phyloP scores from a whole-genome alignment of 73 alveolate species.

The Paramecium sexaurelia region DNA sequence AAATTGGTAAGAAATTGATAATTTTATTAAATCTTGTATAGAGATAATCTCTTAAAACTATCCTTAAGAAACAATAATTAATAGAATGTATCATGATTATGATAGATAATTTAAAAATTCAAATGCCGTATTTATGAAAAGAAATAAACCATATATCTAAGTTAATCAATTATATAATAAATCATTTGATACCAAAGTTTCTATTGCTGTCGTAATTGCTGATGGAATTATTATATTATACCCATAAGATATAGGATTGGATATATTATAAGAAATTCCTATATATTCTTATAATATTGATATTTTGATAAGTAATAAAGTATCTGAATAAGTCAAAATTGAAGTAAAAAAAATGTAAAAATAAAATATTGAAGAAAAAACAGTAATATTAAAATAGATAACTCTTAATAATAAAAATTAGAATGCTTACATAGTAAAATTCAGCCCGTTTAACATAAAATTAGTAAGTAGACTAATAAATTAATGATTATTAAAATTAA shows the following conservation, averaged over 20 bases:
- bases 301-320: background rate
- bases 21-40: background rate
- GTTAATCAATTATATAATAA: background rate
- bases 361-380: background rate
- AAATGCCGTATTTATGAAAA: background rate
- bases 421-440: background rate
- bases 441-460: background rate
- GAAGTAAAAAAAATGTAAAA: background rate
- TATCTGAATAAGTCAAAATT: background rate
- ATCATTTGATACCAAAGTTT: background rate
- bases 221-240: slow-evolving; percentile 3
- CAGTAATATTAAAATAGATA: background rate
- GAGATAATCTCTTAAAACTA: background rate
- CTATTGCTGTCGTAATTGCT: background rate
- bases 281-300: background rate
- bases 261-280: slow-evolving; percentile 8
- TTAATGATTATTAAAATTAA: background rate
- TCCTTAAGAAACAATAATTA: background rate
- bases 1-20: background rate
- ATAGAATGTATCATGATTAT: background rate
- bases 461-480: background rate
- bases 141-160: background rate
- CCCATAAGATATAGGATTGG: background rate
- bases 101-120: background rate
- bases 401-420: background rate